Base-by-base conservation (phyloP, 139 green algal species). In the Chlorokybus atmophyticus region DNA sequence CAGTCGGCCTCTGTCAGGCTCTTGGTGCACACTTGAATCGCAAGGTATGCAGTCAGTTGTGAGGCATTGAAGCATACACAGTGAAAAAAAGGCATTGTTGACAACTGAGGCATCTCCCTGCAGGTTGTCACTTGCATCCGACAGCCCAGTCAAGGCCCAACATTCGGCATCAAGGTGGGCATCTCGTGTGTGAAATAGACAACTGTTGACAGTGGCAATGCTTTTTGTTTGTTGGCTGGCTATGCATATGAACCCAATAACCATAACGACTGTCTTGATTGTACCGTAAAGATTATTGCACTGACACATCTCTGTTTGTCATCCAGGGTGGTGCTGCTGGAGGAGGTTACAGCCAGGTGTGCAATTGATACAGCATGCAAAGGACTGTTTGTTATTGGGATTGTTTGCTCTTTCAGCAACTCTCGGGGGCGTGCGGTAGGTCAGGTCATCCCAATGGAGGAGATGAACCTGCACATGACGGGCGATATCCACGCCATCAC, bases 151-250 rank as follows among this genome's bases (percentile, higher is more conserved):
- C 88, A 96, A 73, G 91, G 91, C 1, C 91, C 88, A 6, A 96
- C 87, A 4, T 98, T 98, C 73, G 91, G 91, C 47, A 97, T 98
- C 79, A 96, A 96, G 75, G n/a, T n/a, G n/a, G n/a, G n/a, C n/a
- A n/a, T n/a, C n/a, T n/a, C n/a, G n/a, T n/a, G n/a, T n/a, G n/a
- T n/a, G n/a, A n/a, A n/a, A n/a, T n/a, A n/a, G n/a, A n/a, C n/a
- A n/a, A n/a, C n/a, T n/a, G n/a, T n/a, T n/a, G n/a, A n/a, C n/a
- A n/a, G n/a, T n/a, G n/a, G n/a, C n/a, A n/a, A n/a, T n/a, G n/a
- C n/a, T n/a, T n/a, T n/a, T n/a, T n/a, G n/a, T n/a, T n/a, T n/a
- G n/a, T n/a, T n/a, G n/a, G n/a, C n/a, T n/a, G n/a, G n/a, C n/a
- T n/a, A n/a, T n/a, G n/a, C n/a, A n/a, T n/a, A n/a, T n/a, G n/a